Evolutionary conservation across 2,329 filamentous ascomycete species (phyloP).

Genomic region (Botrytis hyacinthi): DNA sequence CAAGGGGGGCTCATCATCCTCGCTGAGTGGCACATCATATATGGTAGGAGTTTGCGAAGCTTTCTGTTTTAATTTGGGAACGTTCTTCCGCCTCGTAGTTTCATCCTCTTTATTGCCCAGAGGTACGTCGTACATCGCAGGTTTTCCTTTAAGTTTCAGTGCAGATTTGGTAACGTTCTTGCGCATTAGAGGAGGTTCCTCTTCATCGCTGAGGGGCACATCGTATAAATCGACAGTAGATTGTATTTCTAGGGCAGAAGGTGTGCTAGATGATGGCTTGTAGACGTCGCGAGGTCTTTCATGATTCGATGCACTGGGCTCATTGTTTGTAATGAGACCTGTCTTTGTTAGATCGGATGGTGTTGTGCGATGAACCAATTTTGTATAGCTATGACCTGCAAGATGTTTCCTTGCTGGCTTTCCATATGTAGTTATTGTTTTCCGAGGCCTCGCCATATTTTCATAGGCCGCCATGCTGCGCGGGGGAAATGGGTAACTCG

Average conservation of each 20-base stretch:
- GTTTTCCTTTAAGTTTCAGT: constrained; percentile 5
- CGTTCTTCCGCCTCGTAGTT: constrained; percentile 21
- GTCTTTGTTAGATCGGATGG: constrained; percentile 26
- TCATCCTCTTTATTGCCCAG: constrained; percentile 25
- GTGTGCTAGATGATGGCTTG: constrained; percentile 12
- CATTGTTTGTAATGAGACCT: constrained; percentile 13
- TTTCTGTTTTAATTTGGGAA: constrained; percentile 24
- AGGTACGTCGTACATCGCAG: constrained; percentile 30
- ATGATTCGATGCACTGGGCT: constrained; percentile 14
- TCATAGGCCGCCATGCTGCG: constrained; percentile 35
- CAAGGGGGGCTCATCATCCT: background rate
- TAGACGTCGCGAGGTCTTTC: constrained; percentile 11
- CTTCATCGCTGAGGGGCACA: constrained; percentile 31
- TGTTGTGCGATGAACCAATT: constrained; percentile 27
- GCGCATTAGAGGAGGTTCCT: constrained; percentile 16
- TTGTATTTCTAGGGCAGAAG: constrained; percentile 11
- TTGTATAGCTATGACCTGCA: constrained; percentile 33
- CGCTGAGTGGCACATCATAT: constrained; percentile 8
- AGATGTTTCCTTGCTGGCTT: constrained; percentile 36
- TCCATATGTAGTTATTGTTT: constrained; percentile 38
- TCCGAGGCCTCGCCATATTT: constrained; percentile 30
- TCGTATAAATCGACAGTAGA: constrained; percentile 28
- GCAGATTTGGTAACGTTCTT: constrained; percentile 18
- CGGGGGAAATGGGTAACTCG: constrained; percentile 8
- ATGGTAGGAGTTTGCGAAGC: background rate